Percentiles rank a stretch among this genome's conserved stretches.
Conservation (phyloP, 805 yeast genomes). For the Komagataella phaffii region DNA sequence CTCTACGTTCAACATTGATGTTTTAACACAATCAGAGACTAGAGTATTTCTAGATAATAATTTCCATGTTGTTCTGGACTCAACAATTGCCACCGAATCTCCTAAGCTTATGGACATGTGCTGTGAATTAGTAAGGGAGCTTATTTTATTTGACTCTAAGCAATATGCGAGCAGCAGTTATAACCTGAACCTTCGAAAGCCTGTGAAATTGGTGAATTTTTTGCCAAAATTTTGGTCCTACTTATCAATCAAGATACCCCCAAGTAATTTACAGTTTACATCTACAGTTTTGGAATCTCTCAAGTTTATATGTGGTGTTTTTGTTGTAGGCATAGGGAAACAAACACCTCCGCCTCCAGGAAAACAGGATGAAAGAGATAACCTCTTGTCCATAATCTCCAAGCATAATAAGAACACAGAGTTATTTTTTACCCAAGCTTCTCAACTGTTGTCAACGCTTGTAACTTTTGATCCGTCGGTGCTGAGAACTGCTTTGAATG, state of each 20-base stretch:
- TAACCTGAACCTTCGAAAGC: neutral
- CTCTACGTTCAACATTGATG: constrained; percentile 18
- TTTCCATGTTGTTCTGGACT: constrained; percentile 10
- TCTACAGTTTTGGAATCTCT: constrained; percentile 6
- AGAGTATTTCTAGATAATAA: constrained; percentile 33
- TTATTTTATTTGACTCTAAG: neutral
- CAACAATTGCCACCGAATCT: neutral
- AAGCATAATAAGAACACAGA: neutral
- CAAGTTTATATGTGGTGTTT: constrained; percentile 1
- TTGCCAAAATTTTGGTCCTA: neutral
- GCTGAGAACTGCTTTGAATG: constrained; percentile 22
- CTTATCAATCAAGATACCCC: neutral
- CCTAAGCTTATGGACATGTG: neutral
- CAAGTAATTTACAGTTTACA: neutral
- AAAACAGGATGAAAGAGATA: neutral
- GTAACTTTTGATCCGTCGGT: neutral
- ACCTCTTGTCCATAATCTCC: neutral
- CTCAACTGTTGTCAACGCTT: neutral
- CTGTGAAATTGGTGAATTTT: neutral
- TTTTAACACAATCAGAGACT: constrained; percentile 30
- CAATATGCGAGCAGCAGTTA: neutral
- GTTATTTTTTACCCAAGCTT: neutral
- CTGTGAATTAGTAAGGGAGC: neutral
- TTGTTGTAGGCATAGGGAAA: constrained; percentile 2
- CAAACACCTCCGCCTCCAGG: neutral